phyloP scores from a whole-genome alignment of 495 filamentous ascomycete species.

The Neurospora sp. region DNA sequence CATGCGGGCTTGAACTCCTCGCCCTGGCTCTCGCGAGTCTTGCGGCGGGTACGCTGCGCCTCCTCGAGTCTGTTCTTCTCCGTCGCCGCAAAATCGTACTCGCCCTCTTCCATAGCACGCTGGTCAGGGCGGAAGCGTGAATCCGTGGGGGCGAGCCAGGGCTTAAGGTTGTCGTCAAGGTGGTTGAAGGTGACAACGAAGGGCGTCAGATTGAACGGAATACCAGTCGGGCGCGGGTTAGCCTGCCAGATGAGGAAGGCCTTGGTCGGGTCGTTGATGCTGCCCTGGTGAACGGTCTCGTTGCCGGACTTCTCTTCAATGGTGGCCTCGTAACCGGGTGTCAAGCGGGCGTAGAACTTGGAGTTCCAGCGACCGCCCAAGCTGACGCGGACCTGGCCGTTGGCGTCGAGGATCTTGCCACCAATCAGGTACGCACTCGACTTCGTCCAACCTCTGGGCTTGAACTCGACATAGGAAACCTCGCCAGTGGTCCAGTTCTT shows the following conservation, averaged over 20 bases:
- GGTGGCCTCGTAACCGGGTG: constrained; percentile 75
- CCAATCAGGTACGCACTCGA: constrained; percentile 77
- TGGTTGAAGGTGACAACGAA: constrained; percentile 93
- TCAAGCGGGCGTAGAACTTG: constrained; percentile 87
- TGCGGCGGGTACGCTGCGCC: constrained; percentile 71
- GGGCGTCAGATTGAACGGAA: constrained; percentile 95
- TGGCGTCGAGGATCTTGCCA: constrained; percentile 69
- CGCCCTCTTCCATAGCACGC: constrained; percentile 96
- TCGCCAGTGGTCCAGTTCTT: constrained; percentile 96
- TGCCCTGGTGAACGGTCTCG: constrained; percentile 25
- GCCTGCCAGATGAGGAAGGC: constrained; percentile 91
- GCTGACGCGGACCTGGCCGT: constrained; percentile 69
- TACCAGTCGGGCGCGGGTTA: constrained; percentile 65
- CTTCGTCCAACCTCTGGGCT: constrained; percentile 88
- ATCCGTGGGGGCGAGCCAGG: constrained; percentile 80
- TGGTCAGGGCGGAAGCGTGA: constrained; percentile 87
- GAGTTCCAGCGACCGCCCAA: constrained; percentile 96
- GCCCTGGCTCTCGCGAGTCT: constrained; percentile 62
- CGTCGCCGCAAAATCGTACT: constrained; percentile 81
- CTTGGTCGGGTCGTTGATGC: constrained; percentile 46
- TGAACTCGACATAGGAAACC: constrained; percentile 85
- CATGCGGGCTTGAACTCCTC: constrained; percentile 77
- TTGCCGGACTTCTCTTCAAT: constrained; percentile 45
- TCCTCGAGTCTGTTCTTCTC: constrained; percentile 97
- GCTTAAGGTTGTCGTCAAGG: constrained; percentile 60